These are phyloP conservation scores for Noccaea bulbosa DNA, from an alignment of 345 rosid genomes.

Conservation along the genomic window DNA sequence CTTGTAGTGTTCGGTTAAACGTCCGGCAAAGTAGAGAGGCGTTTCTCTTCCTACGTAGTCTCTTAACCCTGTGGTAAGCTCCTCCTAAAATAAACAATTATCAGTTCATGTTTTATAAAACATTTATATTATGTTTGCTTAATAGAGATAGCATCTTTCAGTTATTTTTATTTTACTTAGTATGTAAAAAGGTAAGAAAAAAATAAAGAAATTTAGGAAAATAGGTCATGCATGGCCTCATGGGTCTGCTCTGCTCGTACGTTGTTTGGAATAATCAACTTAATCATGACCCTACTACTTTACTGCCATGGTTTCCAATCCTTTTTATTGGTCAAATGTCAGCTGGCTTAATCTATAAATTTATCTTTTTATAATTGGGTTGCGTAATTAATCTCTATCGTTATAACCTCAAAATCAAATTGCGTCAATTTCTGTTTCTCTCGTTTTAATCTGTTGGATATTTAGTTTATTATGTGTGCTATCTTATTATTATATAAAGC, in stretches of 20 bases:
- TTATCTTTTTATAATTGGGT: background rate
- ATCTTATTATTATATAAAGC: too few species aligned
- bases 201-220: too few species aligned
- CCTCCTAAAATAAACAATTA: constrained; percentile 51
- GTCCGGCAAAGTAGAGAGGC: constrained; percentile 71
- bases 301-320: background rate
- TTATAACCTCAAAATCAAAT: background rate
- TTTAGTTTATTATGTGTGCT: background rate
- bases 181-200: background rate
- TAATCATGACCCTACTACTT: too few species aligned
- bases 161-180: background rate
- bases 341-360: background rate
- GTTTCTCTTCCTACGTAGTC: constrained; percentile 89
- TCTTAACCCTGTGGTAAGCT: constrained; percentile 59
- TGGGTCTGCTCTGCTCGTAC: background rate
- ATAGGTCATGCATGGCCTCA: too few species aligned
- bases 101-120: background rate
- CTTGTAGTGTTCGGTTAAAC: constrained; percentile 71
- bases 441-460: background rate
- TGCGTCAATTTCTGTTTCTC: background rate
- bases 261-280: background rate
- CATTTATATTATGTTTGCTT: background rate
- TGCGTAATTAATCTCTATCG: background rate
- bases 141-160: background rate
- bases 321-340: background rate